phyloP scores from a whole-genome alignment of 2,329 filamentous ascomycete species.

The Epichloe festucae region DNA sequence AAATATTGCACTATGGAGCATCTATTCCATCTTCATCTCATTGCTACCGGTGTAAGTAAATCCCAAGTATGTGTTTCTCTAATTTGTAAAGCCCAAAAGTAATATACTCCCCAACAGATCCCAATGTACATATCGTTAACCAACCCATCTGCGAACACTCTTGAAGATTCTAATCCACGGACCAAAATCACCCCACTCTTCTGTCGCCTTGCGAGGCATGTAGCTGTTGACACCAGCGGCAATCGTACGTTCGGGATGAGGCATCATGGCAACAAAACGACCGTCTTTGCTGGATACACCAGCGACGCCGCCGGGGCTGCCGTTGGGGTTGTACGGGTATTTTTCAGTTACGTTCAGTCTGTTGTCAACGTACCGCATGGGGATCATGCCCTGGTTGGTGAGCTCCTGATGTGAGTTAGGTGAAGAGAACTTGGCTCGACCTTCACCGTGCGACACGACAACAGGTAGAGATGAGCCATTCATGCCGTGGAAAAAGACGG shows the following conservation, averaged over 20 bases:
- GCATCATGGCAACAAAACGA: conserved; percentile 79
- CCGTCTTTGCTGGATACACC: conserved; percentile 68
- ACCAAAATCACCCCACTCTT: conserved; percentile 66
- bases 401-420: conserved; percentile 40
- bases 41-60: too few species aligned
- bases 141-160: conserved; percentile 81
- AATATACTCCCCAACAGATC: too few species aligned
- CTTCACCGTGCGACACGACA: conserved; percentile 82
- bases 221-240: conserved; percentile 69
- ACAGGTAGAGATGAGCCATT: conserved; percentile 69
- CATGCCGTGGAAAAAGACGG: conserved; percentile 90
- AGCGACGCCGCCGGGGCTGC: conserved; percentile 68
- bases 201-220: conserved; percentile 42
- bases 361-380: conserved; percentile 80
- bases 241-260: conserved; percentile 83
- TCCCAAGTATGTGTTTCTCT: too few species aligned
- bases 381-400: conserved; percentile 54
- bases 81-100: too few species aligned
- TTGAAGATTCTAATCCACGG: conserved; percentile 81
- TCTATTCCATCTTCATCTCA: too few species aligned
- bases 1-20: too few species aligned
- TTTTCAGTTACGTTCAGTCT: conserved; percentile 56
- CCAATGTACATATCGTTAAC: conserved; percentile 22
- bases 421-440: conserved; percentile 59
- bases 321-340: conserved; percentile 84